Base-by-base conservation (phyloP, 2,329 filamentous ascomycete species). In the Colletotrichum sublineola region DNA sequence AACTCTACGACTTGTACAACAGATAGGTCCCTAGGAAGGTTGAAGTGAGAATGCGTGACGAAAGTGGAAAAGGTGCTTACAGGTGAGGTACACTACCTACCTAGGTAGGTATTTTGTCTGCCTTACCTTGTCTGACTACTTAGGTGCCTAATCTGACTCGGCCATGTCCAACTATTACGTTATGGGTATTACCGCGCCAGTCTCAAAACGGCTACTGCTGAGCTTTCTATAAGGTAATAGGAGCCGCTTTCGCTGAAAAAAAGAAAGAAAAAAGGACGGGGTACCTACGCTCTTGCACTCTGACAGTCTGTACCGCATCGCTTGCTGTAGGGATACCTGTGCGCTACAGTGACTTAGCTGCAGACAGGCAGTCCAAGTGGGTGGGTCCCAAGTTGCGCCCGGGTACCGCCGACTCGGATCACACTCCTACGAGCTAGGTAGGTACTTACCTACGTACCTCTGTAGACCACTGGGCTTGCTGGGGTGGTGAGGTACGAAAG, bases 151-250 rank as follows among this genome's bases (percentile, higher is more conserved):
- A 38, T 46, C 69, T 80, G 80, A 79, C 79, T 81, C 79, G 78
- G 77, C 78, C 74, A 71, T 71, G 65, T 78, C 77, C 79, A 79
- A 76, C 80, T 79, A 85, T 86, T 86, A 86, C 85, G 85, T 86
- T 84, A 86, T 78, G 81, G 76, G 79, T 82, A 81, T 81, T 81
- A 79, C 75, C 75, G 75, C 78, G 77, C 73, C 77, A 78, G 79
- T 78, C 75, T 74, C 76, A 72, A 73, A 74, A 67, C 71, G 65
- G 68, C 38, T 68, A 66, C 73, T 33, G 58, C 73, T 65, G 74
- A 78, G 77, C 80, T 84, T 86, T 84, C 81, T 79, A 84, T 86
- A 84, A 85, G 82, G 83, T 86, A 86, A 86, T 86, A 78, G 78
- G 74, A 79, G 78, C 76, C 77, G 75, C 75, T 60, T n/a, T 63